These are phyloP conservation scores for Myxozyma neotropica DNA, from an alignment of 805 yeast genomes.

Conservation along the genomic window DNA sequence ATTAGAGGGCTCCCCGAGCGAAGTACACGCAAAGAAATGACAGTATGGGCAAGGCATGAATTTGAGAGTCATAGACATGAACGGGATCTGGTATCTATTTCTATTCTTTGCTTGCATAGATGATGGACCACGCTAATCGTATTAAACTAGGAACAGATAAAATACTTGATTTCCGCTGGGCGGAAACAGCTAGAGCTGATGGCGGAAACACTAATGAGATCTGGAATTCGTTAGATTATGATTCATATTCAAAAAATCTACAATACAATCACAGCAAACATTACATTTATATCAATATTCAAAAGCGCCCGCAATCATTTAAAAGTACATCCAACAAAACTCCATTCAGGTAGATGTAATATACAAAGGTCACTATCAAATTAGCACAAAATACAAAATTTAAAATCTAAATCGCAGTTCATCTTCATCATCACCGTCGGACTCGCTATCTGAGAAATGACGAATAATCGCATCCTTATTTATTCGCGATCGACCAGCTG, in stretches of 20 bases:
- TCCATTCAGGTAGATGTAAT: not conserved
- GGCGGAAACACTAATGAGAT: conserved; percentile 19
- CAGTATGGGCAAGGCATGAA: conserved; percentile 19
- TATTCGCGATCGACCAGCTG: not conserved
- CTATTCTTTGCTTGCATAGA: not conserved
- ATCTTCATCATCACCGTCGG: conserved; percentile 15
- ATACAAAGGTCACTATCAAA: not conserved
- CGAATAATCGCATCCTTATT: not conserved
- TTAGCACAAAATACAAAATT: not conserved
- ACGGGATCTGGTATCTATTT: conserved; percentile 16
- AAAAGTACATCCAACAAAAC: not conserved
- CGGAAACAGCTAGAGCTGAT: conserved; percentile 20
- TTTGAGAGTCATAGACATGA: conserved; percentile 18
- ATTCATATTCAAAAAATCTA: not conserved
- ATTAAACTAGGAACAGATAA: conserved; percentile 12
- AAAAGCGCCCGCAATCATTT: not conserved
- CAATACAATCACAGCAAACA: not conserved
- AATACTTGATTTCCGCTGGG: conserved; percentile 17
- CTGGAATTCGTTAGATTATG: conserved; percentile 5
- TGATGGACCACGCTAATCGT: not conserved
- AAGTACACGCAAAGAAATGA: conserved; percentile 7
- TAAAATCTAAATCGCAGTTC: conserved; percentile 18
- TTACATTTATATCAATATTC: not conserved
- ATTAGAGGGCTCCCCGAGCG: conserved; percentile 9
- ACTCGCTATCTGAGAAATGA: not conserved